phyloP scores from a whole-genome alignment of 2,329 filamentous ascomycete species.

The Aureobasidium subglaciale region DNA sequence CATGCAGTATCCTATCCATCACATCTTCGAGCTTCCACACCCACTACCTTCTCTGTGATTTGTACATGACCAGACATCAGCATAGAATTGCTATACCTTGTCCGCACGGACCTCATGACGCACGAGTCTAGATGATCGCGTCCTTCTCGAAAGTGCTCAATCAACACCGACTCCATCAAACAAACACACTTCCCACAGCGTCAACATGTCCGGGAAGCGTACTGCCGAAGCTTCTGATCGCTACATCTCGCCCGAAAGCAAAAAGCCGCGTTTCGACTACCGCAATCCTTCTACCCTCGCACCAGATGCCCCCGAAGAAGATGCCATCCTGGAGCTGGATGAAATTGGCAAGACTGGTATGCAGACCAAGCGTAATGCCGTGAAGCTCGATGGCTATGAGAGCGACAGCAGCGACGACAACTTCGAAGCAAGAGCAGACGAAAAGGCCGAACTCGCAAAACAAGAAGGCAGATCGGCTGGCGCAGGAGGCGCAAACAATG shows the following conservation, averaged over 20 bases:
- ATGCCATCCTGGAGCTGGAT: constrained; percentile 78
- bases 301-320: constrained; percentile 68
- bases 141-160: not conserved
- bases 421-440: constrained; percentile 67
- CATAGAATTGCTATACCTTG: not conserved
- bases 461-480: constrained; percentile 23
- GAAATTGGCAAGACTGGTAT: constrained; percentile 72
- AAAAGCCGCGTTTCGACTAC: constrained; percentile 87
- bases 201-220: constrained; percentile 49
- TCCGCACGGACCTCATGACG: constrained; percentile 5
- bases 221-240: constrained; percentile 74
- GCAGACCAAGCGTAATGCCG: constrained; percentile 80
- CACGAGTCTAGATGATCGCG: not conserved
- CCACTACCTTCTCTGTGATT: too few species aligned
- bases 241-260: constrained; percentile 61
- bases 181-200: not conserved
- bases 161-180: not conserved
- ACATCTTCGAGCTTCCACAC: too few species aligned
- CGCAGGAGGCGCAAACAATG: constrained; percentile 26
- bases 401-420: constrained; percentile 88
- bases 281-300: constrained; percentile 91
- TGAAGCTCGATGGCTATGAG: constrained; percentile 96
- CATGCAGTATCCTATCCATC: too few species aligned
- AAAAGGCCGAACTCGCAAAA: constrained; percentile 43
- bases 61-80: too few species aligned